Evolutionary conservation across 1,139 yeast species (phyloP).

Genomic region (Candida freyschussii): DNA sequence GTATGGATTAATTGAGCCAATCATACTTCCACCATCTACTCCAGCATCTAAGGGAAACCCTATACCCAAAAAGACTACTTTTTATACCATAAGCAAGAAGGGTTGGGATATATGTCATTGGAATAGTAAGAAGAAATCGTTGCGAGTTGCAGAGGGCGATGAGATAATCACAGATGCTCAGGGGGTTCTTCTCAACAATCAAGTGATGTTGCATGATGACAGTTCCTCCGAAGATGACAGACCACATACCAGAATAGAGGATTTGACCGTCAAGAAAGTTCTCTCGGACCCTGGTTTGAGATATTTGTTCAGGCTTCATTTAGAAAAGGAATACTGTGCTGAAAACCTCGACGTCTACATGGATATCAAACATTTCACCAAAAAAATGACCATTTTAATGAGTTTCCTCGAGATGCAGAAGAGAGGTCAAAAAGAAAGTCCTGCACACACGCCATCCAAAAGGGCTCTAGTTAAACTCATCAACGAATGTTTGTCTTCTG

Average conservation of each 20-base stretch:
- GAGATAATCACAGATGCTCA: conserved; percentile 13
- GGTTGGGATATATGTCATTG: conserved; percentile 39
- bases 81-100: conserved; percentile 34
- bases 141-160: conserved; percentile 18
- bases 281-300: conserved; percentile 76
- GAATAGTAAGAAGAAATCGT: conserved; percentile 21
- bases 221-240: conserved; percentile 1
- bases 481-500: conserved; percentile 50
- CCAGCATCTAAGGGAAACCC: conserved; percentile 26
- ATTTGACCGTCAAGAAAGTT: conserved; percentile 39
- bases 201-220: conserved; percentile 8
- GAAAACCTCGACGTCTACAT: conserved; percentile 74
- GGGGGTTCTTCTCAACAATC: conserved; percentile 18
- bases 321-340: conserved; percentile 59
- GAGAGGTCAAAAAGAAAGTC: conserved; percentile 10
- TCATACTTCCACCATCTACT: conserved; percentile 30
- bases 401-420: conserved; percentile 27
- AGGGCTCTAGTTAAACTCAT: conserved; percentile 41
- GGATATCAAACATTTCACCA: conserved; percentile 45
- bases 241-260: neutral
- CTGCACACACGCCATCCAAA: conserved; percentile 17
- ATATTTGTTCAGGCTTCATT: conserved; percentile 59
- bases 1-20: conserved; percentile 45
- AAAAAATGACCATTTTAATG: conserved; percentile 33
- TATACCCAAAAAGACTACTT: conserved; percentile 31